Evolutionary conservation across 768 basidiomycete species (phyloP).

Genomic region (Guyanaporus albipodus): DNA sequence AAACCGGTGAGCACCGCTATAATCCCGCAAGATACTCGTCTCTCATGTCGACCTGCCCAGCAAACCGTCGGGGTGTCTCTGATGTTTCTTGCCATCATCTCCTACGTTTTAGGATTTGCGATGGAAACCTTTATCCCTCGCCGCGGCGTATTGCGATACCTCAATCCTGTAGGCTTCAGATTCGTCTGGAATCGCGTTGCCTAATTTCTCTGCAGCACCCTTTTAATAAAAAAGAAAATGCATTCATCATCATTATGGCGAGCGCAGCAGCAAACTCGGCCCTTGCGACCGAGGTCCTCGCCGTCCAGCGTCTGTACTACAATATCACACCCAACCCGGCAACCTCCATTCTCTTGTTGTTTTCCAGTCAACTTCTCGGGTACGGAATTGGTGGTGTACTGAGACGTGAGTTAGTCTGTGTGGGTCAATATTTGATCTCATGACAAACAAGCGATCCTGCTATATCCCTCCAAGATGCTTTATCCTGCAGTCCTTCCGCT

Average conservation of each 20-base stretch:
- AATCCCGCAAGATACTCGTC: not conserved
- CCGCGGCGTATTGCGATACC: slow-evolving; percentile 41
- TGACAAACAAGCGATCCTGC: slow-evolving; percentile 17
- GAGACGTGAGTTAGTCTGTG: slow-evolving; percentile 33
- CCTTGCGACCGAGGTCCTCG: slow-evolving; percentile 50
- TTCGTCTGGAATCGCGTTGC: not conserved
- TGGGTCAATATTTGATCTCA: not conserved
- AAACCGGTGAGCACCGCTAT: slow-evolving; percentile 41
- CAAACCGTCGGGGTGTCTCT: slow-evolving; percentile 50
- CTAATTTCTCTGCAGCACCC: slow-evolving; percentile 37
- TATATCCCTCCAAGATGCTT: slow-evolving; percentile 47
- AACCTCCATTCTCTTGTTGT: slow-evolving; percentile 42
- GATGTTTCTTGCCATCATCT: slow-evolving; percentile 53
- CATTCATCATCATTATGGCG: slow-evolving; percentile 55
- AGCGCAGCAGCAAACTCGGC: slow-evolving; percentile 52
- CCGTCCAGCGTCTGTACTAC: slow-evolving; percentile 52
- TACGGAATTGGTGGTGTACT: slow-evolving; percentile 56
- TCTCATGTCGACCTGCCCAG: slow-evolving; percentile 22
- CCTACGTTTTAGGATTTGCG: slow-evolving; percentile 46
- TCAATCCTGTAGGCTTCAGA: slow-evolving; percentile 42
- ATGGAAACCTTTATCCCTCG: slow-evolving; percentile 46
- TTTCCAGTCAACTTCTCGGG: slow-evolving; percentile 38
- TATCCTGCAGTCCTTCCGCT: slow-evolving; percentile 32
- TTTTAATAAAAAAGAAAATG: slow-evolving; percentile 59
- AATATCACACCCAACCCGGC: slow-evolving; percentile 46